Conservation (phyloP, 2,329 filamentous ascomycete species). For the Neopestalotiopsis sp. region DNA sequence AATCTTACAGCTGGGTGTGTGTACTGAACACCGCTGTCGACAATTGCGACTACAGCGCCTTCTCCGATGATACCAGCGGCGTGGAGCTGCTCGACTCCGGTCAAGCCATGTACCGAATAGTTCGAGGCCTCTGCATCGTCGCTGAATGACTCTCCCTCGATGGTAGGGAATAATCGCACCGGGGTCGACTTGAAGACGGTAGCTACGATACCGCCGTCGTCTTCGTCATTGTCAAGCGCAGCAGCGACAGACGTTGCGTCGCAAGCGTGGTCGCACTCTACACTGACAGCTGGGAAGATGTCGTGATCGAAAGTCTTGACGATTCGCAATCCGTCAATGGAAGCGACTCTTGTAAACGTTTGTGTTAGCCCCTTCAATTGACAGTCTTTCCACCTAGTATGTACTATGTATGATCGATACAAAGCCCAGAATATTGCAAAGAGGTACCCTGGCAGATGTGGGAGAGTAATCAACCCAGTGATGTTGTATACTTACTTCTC, state of each 20-base stretch:
- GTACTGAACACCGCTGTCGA: constrained; percentile 32
- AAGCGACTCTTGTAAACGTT: constrained; percentile 11
- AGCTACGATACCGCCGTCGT: constrained; percentile 25
- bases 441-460: no score
- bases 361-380: neutral
- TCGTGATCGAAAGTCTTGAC: constrained; percentile 32
- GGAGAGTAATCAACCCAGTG: no score
- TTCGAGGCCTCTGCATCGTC: constrained; percentile 28
- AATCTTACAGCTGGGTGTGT: constrained; percentile 28
- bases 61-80: constrained; percentile 29
- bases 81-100: constrained; percentile 30
- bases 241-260: constrained; percentile 24
- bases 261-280: constrained; percentile 28
- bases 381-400: no score
- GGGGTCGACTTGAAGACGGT: constrained; percentile 29
- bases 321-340: constrained; percentile 25
- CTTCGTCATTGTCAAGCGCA: constrained; percentile 22
- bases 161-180: constrained; percentile 22
- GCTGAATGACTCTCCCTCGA: constrained; percentile 27
- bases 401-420: no score
- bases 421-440: no score
- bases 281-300: constrained; percentile 30
- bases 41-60: constrained; percentile 30
- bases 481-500: constrained; percentile 16
- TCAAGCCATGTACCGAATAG: constrained; percentile 30